Base-by-base conservation (phyloP, 1,284 basidiomycete genomes). In the Coniferiporia weirii region DNA sequence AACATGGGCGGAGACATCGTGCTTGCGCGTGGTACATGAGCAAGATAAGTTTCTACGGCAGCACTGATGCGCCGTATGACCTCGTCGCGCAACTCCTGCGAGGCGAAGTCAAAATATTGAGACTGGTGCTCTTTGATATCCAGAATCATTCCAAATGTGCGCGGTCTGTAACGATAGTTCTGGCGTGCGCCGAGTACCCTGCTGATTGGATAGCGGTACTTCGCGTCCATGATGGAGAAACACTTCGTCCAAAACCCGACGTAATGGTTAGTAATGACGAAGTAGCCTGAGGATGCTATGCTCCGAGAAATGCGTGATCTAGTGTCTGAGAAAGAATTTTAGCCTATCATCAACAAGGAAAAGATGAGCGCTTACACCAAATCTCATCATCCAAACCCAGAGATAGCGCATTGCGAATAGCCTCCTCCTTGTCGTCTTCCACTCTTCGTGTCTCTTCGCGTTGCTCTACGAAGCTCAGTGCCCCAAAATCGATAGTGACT, bases 241-340 rank as follows among this genome's bases (percentile, higher is more conserved):
- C 72, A 75, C 63, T 78, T 79, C 62, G 75, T 75, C 80, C 79
- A 82, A 69, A 80, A 81, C 13, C 75, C 75, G 35, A 82, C 63
- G 62, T 73, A 75, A 46, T 73, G 68, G 1, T 68, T 66, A 1
- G 76, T 74, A 15, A 82, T 68, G 35, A 77, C 76, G 49, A 83
- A 73, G 56, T 75, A 75, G 5, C 81, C 81, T 9, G 70, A 63
- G 3, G 73, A 74, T 8, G 68, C 70, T 3, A 77, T 68, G 15
- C 68, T 71, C 49, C 72, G 64, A 54, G 72, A 68, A 4, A 76
- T 65, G 20, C 74, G 72, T 10, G 76, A 76, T 48, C 70, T 67
- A 7, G 66, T 65, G 52, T 76, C 79, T 81, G 49, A 7, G 58
- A 57, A 45, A 4, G 40, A 19, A 43, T 32, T 45, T 57, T 35